Base-by-base conservation (phyloP, 352 stramenopile species). In the Globisporangium orthogonon region DNA sequence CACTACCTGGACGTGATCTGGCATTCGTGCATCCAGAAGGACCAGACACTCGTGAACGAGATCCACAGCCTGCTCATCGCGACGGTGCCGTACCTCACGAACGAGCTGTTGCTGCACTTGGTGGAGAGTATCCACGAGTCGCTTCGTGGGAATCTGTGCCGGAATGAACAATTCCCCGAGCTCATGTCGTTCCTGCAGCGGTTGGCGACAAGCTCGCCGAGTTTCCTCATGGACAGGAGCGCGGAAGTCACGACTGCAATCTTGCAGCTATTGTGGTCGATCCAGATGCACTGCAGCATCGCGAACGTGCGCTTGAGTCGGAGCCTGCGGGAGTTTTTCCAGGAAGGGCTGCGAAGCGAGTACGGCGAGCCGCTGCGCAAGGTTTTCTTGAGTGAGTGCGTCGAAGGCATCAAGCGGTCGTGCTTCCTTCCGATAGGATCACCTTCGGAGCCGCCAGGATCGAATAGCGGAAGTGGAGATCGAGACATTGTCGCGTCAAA, bases 171-270 rank as follows among this genome's bases (percentile, higher is more conserved):
- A 44, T 88, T 89, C 37, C 76, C 76, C 0, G 80, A 91, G 33
- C 58, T 91, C 51, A 80, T 89, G 53, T 71, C 76, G 10, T 93
- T 95, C 40, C 67, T 95, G n/a, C 80, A 95, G 57, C 74, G 84
- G 11, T 44, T 95, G 23, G 78, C 83, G 7, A 76, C 70, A 11
- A 84, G 73, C 28, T 86, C 75, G 10, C 76, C 81, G 5, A 74
- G 66, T 5, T 91, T 93, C 56, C 70, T 95, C 23, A 80, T 87
- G 66, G 83, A 91, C 29, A 71, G 81, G 46, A 76, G 71, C 18
- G 61, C 74, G 0, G 70, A 75, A 14, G 78, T 91, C 29, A 89
- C 81, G 4, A 83, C 72, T 47, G 68, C 70, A 29, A 81, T 91
- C 30, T 61, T 93, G 45, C 74, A 87, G 33, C 47, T 95, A 39